Evolutionary conservation across 805 yeast species (phyloP).

Genomic region (Metschnikowia kunwiensis): DNA sequence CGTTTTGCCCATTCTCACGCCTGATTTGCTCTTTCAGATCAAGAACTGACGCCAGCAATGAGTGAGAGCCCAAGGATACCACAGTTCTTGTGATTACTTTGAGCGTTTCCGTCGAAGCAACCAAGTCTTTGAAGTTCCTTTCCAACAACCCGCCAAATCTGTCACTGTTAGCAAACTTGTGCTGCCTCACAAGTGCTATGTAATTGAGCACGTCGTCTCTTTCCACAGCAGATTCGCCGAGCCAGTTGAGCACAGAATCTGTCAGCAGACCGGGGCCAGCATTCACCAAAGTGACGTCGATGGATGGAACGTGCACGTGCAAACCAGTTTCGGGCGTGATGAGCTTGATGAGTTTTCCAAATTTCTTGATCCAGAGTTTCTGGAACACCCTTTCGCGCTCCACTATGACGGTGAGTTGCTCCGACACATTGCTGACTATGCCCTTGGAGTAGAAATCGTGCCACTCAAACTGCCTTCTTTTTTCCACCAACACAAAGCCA

Average conservation of each 20-base stretch:
- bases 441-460: constrained; percentile 40
- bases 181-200: constrained; percentile 27
- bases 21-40: constrained; percentile 20
- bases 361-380: constrained; percentile 61
- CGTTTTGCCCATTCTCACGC: constrained; percentile 7
- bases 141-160: constrained; percentile 40
- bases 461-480: constrained; percentile 59
- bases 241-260: constrained; percentile 25
- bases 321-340: constrained; percentile 16
- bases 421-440: constrained; percentile 46
- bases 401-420: constrained; percentile 53
- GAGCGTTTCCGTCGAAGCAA: constrained; percentile 38
- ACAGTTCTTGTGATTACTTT: constrained; percentile 32
- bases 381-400: constrained; percentile 57
- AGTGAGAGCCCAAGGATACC: constrained; percentile 24
- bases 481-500: constrained; percentile 66
- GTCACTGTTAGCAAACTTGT: constrained; percentile 21
- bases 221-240: constrained; percentile 34
- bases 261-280: background rate
- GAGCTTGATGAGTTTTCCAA: constrained; percentile 41
- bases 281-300: constrained; percentile 19
- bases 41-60: background rate
- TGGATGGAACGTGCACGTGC: constrained; percentile 23
- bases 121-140: constrained; percentile 45
- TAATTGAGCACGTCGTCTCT: constrained; percentile 33